phyloP scores from a whole-genome alignment of 2,329 filamentous ascomycete genomes.

The Hirsutella rhossiliensis region DNA sequence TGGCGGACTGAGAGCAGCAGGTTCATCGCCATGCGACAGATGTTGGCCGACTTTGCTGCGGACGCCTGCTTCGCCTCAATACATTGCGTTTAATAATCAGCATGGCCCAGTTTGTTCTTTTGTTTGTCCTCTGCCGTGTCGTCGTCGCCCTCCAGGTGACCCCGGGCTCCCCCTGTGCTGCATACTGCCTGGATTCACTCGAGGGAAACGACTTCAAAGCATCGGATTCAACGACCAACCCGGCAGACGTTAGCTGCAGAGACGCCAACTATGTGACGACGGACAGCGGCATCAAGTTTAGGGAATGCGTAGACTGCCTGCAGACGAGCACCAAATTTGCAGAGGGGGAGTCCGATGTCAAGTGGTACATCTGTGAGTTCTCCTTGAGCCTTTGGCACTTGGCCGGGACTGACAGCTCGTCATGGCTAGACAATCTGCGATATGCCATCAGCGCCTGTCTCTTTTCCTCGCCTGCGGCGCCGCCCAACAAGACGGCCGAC shows the following conservation, averaged over 20 bases:
- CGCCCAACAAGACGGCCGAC: slow-evolving; percentile 15
- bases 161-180: slow-evolving; percentile 37
- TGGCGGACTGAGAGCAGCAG: no score
- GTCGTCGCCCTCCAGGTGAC: slow-evolving; percentile 29
- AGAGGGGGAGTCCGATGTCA: slow-evolving; percentile 26
- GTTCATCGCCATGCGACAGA: no score
- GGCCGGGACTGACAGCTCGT: background rate
- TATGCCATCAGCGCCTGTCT: slow-evolving; percentile 36
- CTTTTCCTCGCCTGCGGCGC: slow-evolving; percentile 21
- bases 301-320: slow-evolving; percentile 33
- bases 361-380: slow-evolving; percentile 35
- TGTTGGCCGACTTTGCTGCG: no score
- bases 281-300: slow-evolving; percentile 29
- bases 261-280: slow-evolving; percentile 26
- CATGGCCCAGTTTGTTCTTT: slow-evolving; percentile 3
- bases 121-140: slow-evolving; percentile 7
- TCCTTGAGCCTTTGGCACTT: background rate
- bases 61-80: background rate
- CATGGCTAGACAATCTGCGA: slow-evolving; percentile 32
- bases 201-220: slow-evolving; percentile 20
- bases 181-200: slow-evolving; percentile 29
- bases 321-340: slow-evolving; percentile 29
- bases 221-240: slow-evolving; percentile 25
- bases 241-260: slow-evolving; percentile 33
- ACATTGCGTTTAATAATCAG: background rate